Base-by-base conservation (phyloP, 106 monocot genomes). In the Acorus calamus region DNA sequence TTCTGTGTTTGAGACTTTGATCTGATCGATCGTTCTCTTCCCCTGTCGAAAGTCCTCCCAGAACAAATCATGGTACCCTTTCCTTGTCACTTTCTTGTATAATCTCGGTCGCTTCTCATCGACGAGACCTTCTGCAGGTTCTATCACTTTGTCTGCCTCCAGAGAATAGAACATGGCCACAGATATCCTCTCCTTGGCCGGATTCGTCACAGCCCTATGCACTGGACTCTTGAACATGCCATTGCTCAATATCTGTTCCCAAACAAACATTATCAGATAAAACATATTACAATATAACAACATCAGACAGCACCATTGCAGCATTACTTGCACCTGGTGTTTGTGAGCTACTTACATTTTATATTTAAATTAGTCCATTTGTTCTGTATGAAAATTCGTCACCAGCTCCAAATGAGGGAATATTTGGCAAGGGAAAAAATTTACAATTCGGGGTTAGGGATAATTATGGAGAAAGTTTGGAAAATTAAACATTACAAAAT, bases 211-310 rank as follows among this genome's bases (percentile, higher is more conserved):
- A n/a, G 54, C 53, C 53, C 53, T 66, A 53, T 66, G 66, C 44
- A 66, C 0, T 9, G 53, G 66, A 43, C 41, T 42, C 53, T 43
- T 66, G 12, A 53, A 66, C 44, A 48, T 2, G 2, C 66, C 66
- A 44, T 66, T 66, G 53, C 66, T 66, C 53, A 66, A 53, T 44
- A 66, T 66, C 66, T 53, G 66, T 52, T n/a, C 54, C 66, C 28
- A 28, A 28, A 28, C 28, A 28, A 0, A 28, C 28, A 28, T 28
- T 28, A 28, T 28, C 28, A 28, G 28, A 28, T 28, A 28, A 28
- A 28, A 0, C 28, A 28, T 28, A 28, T 28, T 28, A 1, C 28
- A 0, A 28, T 28, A 28, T 28, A 28, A 28, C 28, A 28, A 28
- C 28, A 28, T 28, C 28, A 28, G 28, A 28, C 28, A 28, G 28